Conservation (phyloP, 495 filamentous ascomycete species). For the Trichoderma asperelloides region DNA sequence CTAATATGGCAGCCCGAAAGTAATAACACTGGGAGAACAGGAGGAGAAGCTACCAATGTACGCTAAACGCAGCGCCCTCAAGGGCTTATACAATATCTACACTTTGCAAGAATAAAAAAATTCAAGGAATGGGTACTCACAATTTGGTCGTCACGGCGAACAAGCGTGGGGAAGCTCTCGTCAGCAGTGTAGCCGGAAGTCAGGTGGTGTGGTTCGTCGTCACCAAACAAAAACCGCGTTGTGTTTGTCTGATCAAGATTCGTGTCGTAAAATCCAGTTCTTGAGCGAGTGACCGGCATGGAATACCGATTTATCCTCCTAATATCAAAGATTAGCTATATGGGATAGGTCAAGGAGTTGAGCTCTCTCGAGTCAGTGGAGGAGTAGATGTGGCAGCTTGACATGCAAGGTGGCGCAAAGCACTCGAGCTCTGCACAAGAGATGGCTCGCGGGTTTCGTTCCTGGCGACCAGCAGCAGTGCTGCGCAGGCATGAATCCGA, state of each 20-base stretch:
- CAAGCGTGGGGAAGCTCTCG: slow-evolving; percentile 76
- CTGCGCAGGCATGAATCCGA: background rate
- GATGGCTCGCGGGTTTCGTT: background rate
- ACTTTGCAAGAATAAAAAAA: background rate
- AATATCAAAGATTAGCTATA: background rate
- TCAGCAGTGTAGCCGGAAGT: slow-evolving; percentile 68
- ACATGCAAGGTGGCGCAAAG: background rate
- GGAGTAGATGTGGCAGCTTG: background rate
- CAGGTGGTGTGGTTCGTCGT: slow-evolving; percentile 56
- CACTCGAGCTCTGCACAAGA: background rate
- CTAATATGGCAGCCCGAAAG: background rate
- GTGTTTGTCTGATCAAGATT: slow-evolving; percentile 67
- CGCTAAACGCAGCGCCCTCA: background rate
- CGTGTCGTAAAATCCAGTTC: slow-evolving; percentile 47
- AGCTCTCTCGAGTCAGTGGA: background rate
- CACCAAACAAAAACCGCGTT: slow-evolving; percentile 72
- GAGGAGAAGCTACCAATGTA: background rate
- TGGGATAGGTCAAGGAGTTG: background rate
- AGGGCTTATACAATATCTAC: background rate
- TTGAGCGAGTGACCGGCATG: slow-evolving; percentile 69
- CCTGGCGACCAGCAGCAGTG: background rate
- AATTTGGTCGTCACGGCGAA: slow-evolving; percentile 55
- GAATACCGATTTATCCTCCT: slow-evolving; percentile 58
- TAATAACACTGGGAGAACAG: background rate
- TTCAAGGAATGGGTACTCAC: slow-evolving; percentile 49